Evolutionary conservation across 2,329 filamentous ascomycete genomes (phyloP).

Genomic region (Byssothecium circinans): DNA sequence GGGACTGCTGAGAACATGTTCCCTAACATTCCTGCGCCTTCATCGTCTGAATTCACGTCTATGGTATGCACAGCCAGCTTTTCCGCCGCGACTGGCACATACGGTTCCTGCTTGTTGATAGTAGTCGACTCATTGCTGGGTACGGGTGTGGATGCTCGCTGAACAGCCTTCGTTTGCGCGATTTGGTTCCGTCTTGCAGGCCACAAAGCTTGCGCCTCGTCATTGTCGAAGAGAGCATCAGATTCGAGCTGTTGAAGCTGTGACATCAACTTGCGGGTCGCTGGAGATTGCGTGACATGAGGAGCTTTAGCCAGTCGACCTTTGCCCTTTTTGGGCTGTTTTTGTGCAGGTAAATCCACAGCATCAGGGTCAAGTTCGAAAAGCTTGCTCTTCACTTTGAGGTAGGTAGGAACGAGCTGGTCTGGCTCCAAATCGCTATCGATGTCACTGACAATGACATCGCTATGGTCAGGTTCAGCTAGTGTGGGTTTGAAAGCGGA

Average conservation of each 20-base stretch:
- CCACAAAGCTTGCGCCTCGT: conserved; percentile 52
- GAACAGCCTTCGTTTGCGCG: conserved; percentile 41
- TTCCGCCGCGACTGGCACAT: not conserved
- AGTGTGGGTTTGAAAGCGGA: not conserved
- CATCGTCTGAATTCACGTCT: conserved; percentile 38
- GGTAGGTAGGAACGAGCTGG: conserved; percentile 67
- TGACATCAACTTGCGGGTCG: conserved; percentile 66
- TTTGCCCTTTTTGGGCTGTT: conserved; percentile 29
- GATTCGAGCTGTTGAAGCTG: conserved; percentile 78
- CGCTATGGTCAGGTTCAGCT: conserved; percentile 21
- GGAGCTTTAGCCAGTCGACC: conserved; percentile 19
- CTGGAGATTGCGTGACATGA: conserved; percentile 40
- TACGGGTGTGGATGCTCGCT: conserved; percentile 13
- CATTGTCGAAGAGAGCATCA: conserved; percentile 54
- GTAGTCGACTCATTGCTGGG: not conserved
- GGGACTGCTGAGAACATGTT: conserved; percentile 58
- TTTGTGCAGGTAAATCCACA: conserved; percentile 55
- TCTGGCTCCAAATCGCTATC: conserved; percentile 55
- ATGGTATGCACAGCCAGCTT: not conserved
- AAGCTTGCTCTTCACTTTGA: conserved; percentile 67
- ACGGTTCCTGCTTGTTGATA: not conserved
- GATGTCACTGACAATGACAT: conserved; percentile 50
- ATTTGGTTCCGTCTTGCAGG: conserved; percentile 47
- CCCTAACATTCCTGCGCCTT: conserved; percentile 60
- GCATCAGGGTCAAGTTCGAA: conserved; percentile 55